Percentiles rank a stretch among this genome's conserved stretches.
These are phyloP conservation scores for Bipolaris bicolor DNA, from an alignment of 2,329 filamentous ascomycete genomes.

Conservation along the genomic window DNA sequence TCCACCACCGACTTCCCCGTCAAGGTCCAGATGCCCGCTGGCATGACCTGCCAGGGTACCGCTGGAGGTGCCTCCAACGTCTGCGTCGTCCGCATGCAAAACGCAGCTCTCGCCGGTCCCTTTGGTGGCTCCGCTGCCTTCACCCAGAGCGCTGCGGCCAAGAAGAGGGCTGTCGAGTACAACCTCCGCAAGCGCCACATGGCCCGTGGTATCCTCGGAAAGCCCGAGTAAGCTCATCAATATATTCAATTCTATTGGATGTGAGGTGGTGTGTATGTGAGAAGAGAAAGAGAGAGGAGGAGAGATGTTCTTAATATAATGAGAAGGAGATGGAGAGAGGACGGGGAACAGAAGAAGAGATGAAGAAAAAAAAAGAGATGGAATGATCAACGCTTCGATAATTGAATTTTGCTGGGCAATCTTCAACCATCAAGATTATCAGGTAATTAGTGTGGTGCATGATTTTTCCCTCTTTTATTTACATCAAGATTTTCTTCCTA, in stretches of 20 bases:
- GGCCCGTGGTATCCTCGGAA: slow-evolving; percentile 44
- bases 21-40: slow-evolving; percentile 68
- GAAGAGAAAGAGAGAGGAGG: neutral
- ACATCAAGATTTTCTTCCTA: neutral
- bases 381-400: neutral
- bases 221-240: slow-evolving; percentile 29
- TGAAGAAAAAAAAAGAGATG: neutral
- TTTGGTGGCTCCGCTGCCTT: slow-evolving; percentile 72
- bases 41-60: slow-evolving; percentile 69
- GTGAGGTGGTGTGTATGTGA: too few species aligned
- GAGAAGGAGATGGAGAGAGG: too few species aligned
- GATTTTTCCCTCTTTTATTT: slow-evolving; percentile 8
- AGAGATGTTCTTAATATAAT: too few species aligned
- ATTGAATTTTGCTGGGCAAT: neutral
- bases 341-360: too few species aligned
- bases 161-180: slow-evolving; percentile 68
- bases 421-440: too few species aligned
- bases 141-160: slow-evolving; percentile 63
- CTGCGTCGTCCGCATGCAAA: slow-evolving; percentile 69
- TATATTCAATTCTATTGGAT: too few species aligned
- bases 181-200: slow-evolving; percentile 49
- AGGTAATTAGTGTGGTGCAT: too few species aligned
- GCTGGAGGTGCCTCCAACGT: slow-evolving; percentile 66
- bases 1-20: slow-evolving; percentile 69
- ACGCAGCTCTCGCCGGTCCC: slow-evolving; percentile 66